These are phyloP conservation scores for Pyricularia sp. DNA, from an alignment of 2,329 filamentous ascomycete species.

Conservation along the genomic window DNA sequence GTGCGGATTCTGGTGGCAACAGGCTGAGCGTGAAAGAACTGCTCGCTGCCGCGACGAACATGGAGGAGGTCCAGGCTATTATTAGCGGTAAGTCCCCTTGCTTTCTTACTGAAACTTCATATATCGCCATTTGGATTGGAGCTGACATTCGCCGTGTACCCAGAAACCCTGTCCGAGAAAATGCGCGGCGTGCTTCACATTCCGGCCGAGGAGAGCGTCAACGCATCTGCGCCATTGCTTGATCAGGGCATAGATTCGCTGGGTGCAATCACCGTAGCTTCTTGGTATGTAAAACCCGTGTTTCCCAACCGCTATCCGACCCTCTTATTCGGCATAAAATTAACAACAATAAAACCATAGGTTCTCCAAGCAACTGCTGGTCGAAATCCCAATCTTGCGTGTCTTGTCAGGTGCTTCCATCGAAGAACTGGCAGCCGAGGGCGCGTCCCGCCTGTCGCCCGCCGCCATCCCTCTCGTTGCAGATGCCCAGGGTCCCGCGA, in stretches of 20 bases:
- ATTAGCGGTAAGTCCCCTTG: neutral
- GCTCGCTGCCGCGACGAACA: neutral
- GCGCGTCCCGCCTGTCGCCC: neutral
- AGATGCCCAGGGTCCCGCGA: neutral
- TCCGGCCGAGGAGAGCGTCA: neutral
- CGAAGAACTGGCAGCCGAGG: neutral
- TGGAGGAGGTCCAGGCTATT: neutral
- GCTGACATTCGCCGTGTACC: neutral
- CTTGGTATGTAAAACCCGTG: neutral
- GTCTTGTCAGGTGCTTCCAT: neutral
- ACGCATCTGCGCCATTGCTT: neutral
- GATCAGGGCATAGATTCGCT: neutral
- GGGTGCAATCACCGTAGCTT: neutral
- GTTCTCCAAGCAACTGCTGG: neutral
- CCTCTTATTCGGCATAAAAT: neutral
- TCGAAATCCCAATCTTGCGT: neutral
- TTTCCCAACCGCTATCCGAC: neutral
- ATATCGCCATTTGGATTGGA: neutral
- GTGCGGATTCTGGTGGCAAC: neutral
- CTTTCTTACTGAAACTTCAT: neutral
- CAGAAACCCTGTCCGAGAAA: neutral
- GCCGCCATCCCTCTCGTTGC: neutral
- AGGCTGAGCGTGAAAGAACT: neutral
- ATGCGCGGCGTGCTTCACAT: neutral
- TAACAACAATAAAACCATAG: neutral